phyloP scores from a whole-genome alignment of 139 green algal species.

The Zygnema circumcarinatum region DNA sequence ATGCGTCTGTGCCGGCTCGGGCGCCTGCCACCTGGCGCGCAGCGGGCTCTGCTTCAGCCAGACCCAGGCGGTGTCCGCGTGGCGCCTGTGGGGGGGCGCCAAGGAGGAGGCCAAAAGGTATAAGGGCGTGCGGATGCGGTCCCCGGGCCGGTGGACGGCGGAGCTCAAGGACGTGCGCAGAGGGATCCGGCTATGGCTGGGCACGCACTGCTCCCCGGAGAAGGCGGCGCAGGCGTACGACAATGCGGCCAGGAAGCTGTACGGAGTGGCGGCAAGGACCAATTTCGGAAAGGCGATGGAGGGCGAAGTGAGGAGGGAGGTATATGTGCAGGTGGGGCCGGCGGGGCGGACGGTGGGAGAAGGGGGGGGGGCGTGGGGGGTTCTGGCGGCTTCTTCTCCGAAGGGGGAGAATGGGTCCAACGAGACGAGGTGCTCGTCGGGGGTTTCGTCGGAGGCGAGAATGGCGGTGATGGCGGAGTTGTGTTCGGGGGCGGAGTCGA shows the following conservation, averaged over 20 bases:
- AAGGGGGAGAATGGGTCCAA: neutral
- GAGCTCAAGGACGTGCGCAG: constrained; percentile 1
- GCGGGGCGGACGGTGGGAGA: neutral
- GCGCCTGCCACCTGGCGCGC: neutral
- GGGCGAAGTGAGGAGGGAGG: neutral
- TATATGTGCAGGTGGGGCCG: neutral
- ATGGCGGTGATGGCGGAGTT: neutral
- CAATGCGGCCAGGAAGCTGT: constrained; percentile 20
- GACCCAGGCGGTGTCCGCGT: neutral
- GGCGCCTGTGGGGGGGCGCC: neutral
- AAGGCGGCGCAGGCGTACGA: constrained; percentile 18
- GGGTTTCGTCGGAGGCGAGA: neutral
- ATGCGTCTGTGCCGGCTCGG: neutral
- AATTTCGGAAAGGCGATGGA: constrained; percentile 2
- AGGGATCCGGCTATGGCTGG: neutral
- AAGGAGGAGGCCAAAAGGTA: neutral
- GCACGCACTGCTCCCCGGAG: constrained; percentile 19
- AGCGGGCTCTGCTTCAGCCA: neutral
- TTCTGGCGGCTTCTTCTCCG: too few species aligned
- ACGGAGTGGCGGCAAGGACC: constrained; percentile 10
- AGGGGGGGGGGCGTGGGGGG: neutral
- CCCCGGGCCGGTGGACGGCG: neutral
- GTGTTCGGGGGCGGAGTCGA: neutral
- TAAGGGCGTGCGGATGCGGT: neutral
- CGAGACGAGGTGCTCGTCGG: neutral